These are phyloP conservation scores for Penicillium bovifimosum DNA, from an alignment of 495 filamentous ascomycete genomes.

Conservation along the genomic window DNA sequence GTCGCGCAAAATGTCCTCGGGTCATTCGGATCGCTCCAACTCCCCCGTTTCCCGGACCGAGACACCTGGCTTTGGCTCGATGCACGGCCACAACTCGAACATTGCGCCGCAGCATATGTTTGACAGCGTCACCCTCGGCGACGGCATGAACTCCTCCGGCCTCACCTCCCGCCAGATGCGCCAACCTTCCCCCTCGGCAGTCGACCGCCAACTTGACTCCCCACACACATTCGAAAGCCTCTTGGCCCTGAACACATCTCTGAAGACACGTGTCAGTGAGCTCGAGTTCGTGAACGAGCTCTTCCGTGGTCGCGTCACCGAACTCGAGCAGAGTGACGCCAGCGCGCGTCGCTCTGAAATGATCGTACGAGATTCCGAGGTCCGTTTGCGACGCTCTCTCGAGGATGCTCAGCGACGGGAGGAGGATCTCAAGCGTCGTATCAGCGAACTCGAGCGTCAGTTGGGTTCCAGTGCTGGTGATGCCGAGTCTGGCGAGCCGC, in stretches of 20 bases:
- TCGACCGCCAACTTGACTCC: slow-evolving; percentile 68
- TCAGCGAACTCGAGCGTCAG: slow-evolving; percentile 74
- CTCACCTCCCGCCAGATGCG: slow-evolving; percentile 48
- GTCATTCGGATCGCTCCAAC: slow-evolving; percentile 70
- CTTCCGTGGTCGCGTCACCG: slow-evolving; percentile 79
- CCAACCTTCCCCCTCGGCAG: slow-evolving; percentile 67
- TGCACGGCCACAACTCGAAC: slow-evolving; percentile 61
- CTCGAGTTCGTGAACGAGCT: slow-evolving; percentile 94
- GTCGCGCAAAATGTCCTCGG: slow-evolving; percentile 66
- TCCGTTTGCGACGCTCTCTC: slow-evolving; percentile 58
- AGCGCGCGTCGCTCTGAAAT: slow-evolving; percentile 57
- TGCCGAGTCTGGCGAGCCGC: slow-evolving; percentile 38
- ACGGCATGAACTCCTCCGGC: slow-evolving; percentile 57
- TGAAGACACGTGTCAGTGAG: slow-evolving; percentile 89
- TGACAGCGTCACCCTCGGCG: slow-evolving; percentile 63
- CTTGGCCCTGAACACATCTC: slow-evolving; percentile 65
- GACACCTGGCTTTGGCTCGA: slow-evolving; percentile 65
- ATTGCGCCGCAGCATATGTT: slow-evolving; percentile 75
- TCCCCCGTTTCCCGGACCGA: slow-evolving; percentile 84
- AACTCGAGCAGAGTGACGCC: slow-evolving; percentile 76
- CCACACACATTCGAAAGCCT: slow-evolving; percentile 77
- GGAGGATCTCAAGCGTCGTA: slow-evolving; percentile 71
- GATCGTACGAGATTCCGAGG: slow-evolving; percentile 53
- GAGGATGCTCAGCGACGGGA: slow-evolving; percentile 73
- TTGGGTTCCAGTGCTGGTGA: slow-evolving; percentile 23